phyloP scores from a whole-genome alignment of 192 early-diverging fungal genomes.

The Radiomyces spectabilis region DNA sequence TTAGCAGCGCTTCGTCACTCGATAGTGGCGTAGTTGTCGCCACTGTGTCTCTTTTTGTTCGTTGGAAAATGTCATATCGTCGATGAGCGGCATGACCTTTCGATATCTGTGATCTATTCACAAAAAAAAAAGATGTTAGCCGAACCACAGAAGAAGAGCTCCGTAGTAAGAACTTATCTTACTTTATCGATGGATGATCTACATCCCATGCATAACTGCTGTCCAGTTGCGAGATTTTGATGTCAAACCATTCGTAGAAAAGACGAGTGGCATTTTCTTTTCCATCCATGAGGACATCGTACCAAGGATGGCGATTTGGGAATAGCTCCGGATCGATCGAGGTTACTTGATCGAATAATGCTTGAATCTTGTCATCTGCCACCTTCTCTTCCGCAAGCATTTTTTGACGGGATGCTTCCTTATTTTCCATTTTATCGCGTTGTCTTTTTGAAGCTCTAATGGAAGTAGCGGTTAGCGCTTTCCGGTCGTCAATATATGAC shows the following conservation, averaged over 20 bases:
- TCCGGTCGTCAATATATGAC: too few species aligned
- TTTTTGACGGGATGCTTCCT: constrained; percentile 14
- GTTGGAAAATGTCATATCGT: too few species aligned
- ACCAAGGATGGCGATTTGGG: too few species aligned
- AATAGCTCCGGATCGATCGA: too few species aligned
- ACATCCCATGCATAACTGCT: constrained; percentile 10
- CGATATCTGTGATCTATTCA: too few species aligned
- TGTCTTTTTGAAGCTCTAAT: constrained; percentile 29
- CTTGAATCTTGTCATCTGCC: constrained; percentile 7
- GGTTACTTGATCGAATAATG: constrained; percentile 2
- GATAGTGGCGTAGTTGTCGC: too few species aligned
- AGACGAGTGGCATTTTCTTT: too few species aligned
- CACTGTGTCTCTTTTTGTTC: too few species aligned
- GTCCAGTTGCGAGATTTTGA: constrained; percentile 20
- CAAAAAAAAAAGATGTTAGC: neutral
- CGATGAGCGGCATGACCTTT: too few species aligned
- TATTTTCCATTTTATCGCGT: constrained; percentile 20
- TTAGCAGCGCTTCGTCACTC: neutral
- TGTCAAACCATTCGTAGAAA: constrained; percentile 23
- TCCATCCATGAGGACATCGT: too few species aligned
- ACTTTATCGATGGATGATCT: constrained; percentile 1
- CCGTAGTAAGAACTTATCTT: neutral
- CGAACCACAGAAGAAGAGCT: too few species aligned
- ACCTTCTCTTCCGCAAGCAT: constrained; percentile 22
- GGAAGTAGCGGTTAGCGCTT: too few species aligned